phyloP scores from a whole-genome alignment of 495 filamentous ascomycete genomes.

The Haplographium delicatum region DNA sequence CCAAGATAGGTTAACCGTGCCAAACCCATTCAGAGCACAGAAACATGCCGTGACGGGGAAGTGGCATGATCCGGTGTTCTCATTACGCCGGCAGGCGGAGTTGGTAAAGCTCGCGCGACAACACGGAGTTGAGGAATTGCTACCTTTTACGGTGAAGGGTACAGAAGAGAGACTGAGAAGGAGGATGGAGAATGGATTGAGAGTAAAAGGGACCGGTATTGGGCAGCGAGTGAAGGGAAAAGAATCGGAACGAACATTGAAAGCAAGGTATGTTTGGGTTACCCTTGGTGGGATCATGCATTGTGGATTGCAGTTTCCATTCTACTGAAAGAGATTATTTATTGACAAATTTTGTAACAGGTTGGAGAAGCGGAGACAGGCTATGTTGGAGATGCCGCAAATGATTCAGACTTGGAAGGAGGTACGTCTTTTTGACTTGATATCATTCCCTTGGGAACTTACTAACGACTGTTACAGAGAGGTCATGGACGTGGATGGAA shows the following conservation, averaged over 20 bases:
- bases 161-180: slow-evolving; percentile 61
- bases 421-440: slow-evolving; percentile 48
- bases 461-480: slow-evolving; percentile 5
- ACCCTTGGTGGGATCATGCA: not conserved
- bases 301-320: not conserved
- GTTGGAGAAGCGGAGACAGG: slow-evolving; percentile 81
- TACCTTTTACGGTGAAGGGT: slow-evolving; percentile 74
- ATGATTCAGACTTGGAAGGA: slow-evolving; percentile 90
- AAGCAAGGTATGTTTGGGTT: slow-evolving; percentile 54
- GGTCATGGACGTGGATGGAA: slow-evolving; percentile 77
- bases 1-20: slow-evolving; percentile 28
- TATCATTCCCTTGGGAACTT: slow-evolving; percentile 16
- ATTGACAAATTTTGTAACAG: slow-evolving; percentile 33
- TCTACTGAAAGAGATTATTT: slow-evolving; percentile 5
- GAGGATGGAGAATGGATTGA: slow-evolving; percentile 65
- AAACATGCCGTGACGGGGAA: slow-evolving; percentile 66
- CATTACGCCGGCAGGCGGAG: slow-evolving; percentile 83
- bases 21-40: slow-evolving; percentile 71
- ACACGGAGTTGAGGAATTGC: slow-evolving; percentile 75
- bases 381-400: slow-evolving; percentile 90
- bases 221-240: slow-evolving; percentile 95
- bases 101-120: slow-evolving; percentile 79
- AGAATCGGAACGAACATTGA: slow-evolving; percentile 82
- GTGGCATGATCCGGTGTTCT: slow-evolving; percentile 78
- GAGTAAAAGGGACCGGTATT: slow-evolving; percentile 84